A percentile compares a stretch with the other conserved stretches of the same genome.
These are phyloP conservation scores for Aschersonia sp. DNA, from an alignment of 2,329 filamentous ascomycete genomes.

Conservation along the genomic window DNA sequence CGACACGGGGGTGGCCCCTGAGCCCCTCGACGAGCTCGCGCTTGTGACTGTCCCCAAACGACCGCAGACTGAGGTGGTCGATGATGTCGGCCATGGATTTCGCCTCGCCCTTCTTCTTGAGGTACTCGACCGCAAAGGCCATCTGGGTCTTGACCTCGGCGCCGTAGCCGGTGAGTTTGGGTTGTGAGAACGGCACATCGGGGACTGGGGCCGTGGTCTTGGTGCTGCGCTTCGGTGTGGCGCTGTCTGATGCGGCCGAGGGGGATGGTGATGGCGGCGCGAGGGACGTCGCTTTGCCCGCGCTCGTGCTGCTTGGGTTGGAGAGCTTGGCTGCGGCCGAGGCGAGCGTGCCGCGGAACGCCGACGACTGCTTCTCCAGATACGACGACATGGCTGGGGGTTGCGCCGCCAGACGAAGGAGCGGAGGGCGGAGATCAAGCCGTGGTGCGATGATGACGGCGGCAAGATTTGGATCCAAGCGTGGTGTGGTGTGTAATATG, in stretches of 20 bases:
- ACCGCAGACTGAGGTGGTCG: slow-evolving; percentile 61
- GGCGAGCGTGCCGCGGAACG: slow-evolving; percentile 46
- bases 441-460: too few relatives aligned
- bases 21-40: slow-evolving; percentile 54
- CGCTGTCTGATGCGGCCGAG: slow-evolving; percentile 40
- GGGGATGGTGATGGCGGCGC: slow-evolving; percentile 50
- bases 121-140: slow-evolving; percentile 71
- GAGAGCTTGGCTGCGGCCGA: slow-evolving; percentile 50
- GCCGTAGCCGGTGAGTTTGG: slow-evolving; percentile 61
- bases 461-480: too few relatives aligned
- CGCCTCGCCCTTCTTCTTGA: slow-evolving; percentile 56
- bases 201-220: slow-evolving; percentile 27
- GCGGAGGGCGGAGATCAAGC: not conserved
- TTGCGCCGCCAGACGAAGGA: not conserved
- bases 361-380: slow-evolving; percentile 50
- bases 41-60: slow-evolving; percentile 46
- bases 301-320: slow-evolving; percentile 31
- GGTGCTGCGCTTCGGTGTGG: slow-evolving; percentile 48
- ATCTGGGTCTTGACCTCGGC: slow-evolving; percentile 77
- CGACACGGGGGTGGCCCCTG: slow-evolving; percentile 45
- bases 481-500: too few relatives aligned
- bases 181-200: slow-evolving; percentile 57
- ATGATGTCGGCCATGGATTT: slow-evolving; percentile 65
- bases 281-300: slow-evolving; percentile 22
- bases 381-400: slow-evolving; percentile 41